These are phyloP conservation scores for Lithohypha guttulata DNA, from an alignment of 2,329 filamentous ascomycete genomes.

Conservation along the genomic window DNA sequence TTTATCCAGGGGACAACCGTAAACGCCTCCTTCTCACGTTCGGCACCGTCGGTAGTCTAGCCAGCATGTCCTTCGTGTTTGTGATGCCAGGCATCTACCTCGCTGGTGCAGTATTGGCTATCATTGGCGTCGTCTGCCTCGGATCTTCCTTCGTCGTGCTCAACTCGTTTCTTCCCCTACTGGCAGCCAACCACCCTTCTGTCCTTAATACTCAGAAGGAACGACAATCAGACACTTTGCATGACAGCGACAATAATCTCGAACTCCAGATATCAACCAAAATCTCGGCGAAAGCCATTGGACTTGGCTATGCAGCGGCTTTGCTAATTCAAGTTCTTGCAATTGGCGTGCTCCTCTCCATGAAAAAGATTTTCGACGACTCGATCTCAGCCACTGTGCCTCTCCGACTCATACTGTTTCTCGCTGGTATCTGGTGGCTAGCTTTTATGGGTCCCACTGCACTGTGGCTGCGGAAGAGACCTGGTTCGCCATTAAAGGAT, in stretches of 20 bases:
- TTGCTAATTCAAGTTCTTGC: conserved; percentile 71
- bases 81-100: conserved; percentile 65
- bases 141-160: conserved; percentile 84
- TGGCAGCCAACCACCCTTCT: conserved; percentile 68
- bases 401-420: conserved; percentile 67
- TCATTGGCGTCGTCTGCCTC: conserved; percentile 79
- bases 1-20: conserved; percentile 41
- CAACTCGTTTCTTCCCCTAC: conserved; percentile 79
- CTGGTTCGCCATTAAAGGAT: conserved; percentile 55
- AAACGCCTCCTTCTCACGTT: conserved; percentile 75
- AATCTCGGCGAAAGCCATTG: conserved; percentile 79
- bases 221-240: background rate
- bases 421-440: conserved; percentile 81
- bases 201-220: conserved; percentile 21
- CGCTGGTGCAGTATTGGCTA: conserved; percentile 66
- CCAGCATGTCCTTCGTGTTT: conserved; percentile 79
- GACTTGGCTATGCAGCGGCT: conserved; percentile 76
- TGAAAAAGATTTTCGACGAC: conserved; percentile 26
- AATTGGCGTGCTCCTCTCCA: conserved; percentile 58
- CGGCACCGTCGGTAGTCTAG: conserved; percentile 63
- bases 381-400: conserved; percentile 65
- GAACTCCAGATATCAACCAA: conserved; percentile 73
- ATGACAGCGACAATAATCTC: conserved; percentile 5
- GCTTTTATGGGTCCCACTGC: conserved; percentile 73
- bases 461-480: conserved; percentile 69